Evolutionary conservation across 2,329 filamentous ascomycete genomes (phyloP), one percentile per base, ranked within the genome.

Genomic region (Coniochaeta sp.): DNA sequence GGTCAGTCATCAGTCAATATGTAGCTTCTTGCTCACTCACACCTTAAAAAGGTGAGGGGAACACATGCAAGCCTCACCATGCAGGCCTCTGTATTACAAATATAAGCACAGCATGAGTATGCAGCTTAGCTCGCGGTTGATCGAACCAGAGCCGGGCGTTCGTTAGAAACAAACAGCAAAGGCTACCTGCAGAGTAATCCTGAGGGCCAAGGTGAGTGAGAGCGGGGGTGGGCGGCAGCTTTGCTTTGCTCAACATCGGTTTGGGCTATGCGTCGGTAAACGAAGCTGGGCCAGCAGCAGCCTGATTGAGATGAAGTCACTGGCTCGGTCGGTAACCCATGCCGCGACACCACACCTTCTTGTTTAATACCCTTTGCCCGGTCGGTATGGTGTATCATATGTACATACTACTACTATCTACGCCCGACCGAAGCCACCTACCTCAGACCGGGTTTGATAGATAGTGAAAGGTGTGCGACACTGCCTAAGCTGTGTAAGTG

Each of bases 361-460:
- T 24, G n/a, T 42, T 26, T n/a, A n/a, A n/a, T n/a, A n/a, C n/a
- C n/a, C n/a, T n/a, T 42, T 42, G 38, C 38, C 38, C 38, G 38
- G 20, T 24, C 38, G 38, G 38, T 42, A 22, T 24, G 38, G n/a
- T 42, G 6, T 26, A 16, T 24, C 38, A 14, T 14, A 13, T 42
- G 18, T 42, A 26, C 18, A n/a, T n/a, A n/a, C n/a, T n/a, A n/a
- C n/a, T n/a, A n/a, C 22, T 42, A 42, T 24, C 13, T 38, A 42
- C 38, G 38, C 38, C 38, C 38, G 38, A 42, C 27, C n/a, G n/a
- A n/a, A 42, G 38, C 38, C 38, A 42, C 38, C 20, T 42, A 42
- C 38, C 38, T 42, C 38, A 42, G 38, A n/a, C n/a, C n/a, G n/a
- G n/a, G 22, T n/a, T 13, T 14, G 6, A 42, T 42, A n/a, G n/a